Evolutionary conservation across 495 filamentous ascomycete species (phyloP).

Genomic region (Cetradonia linearis): DNA sequence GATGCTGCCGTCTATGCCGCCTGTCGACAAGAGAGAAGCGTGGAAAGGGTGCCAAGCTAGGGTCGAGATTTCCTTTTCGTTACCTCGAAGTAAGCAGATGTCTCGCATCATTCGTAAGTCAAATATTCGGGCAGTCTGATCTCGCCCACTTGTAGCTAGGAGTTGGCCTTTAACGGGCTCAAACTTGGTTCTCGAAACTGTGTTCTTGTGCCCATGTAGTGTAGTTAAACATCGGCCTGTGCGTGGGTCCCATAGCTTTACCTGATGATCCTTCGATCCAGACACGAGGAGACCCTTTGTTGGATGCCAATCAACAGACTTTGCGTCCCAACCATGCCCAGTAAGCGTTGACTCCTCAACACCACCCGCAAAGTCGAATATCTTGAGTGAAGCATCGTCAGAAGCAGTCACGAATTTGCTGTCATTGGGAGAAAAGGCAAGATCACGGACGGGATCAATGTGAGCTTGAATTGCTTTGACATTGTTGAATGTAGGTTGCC

Average conservation of each 20-base stretch:
- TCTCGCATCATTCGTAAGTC: conserved; percentile 98
- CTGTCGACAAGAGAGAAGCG: conserved; percentile 76
- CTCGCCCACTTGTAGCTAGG: conserved; percentile 82
- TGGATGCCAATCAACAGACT: conserved; percentile 94
- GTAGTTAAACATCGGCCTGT: conserved; percentile 84
- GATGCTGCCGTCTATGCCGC: conserved; percentile 77
- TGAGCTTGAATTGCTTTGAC: conserved; percentile 91
- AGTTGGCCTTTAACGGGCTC: conserved; percentile 72
- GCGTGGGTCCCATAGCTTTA: conserved; percentile 95
- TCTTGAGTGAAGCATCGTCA: conserved; percentile 84
- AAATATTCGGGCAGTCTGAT: conserved; percentile 84
- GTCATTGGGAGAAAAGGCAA: conserved; percentile 90
- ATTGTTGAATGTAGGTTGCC: conserved; percentile 99
- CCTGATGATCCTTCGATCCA: conserved; percentile 91
- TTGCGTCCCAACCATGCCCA: conserved; percentile 94
- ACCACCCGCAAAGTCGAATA: conserved; percentile 90
- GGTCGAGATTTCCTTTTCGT: conserved; percentile 91
- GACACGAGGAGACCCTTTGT: conserved; percentile 90
- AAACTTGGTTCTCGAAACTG: conserved; percentile 79
- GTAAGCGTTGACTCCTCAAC: conserved; percentile 67
- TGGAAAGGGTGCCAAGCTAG: conserved; percentile 92
- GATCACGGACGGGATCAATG: conserved; percentile 74
- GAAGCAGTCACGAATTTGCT: conserved; percentile 92
- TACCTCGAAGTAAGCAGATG: conserved; percentile 78
- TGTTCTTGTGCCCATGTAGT: conserved; percentile 95